Conservation (phyloP, 2,329 filamentous ascomycete species). For the Penicillium oxalicum region DNA sequence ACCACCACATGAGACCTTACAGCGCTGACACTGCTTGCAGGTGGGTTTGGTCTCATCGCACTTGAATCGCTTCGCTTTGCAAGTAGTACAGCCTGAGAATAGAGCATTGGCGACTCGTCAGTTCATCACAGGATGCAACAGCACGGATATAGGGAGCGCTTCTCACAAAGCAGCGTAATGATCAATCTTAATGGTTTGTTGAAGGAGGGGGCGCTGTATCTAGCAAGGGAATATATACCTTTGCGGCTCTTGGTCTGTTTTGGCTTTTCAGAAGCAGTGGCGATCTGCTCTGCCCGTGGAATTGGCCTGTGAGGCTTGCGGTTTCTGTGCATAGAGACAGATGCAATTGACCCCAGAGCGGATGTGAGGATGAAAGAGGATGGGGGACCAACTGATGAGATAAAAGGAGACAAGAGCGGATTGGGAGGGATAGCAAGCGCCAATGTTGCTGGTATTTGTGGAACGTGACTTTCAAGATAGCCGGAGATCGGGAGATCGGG, state of each 20-base stretch:
- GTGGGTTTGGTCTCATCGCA: slow-evolving; percentile 67
- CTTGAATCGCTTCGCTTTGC: slow-evolving; percentile 67
- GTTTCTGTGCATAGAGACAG: slow-evolving; percentile 19
- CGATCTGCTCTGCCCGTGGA: slow-evolving; percentile 16
- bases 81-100: slow-evolving; percentile 61
- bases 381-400: background rate
- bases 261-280: slow-evolving; percentile 45
- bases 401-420: background rate
- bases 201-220: too few species aligned
- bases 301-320: slow-evolving; percentile 26
- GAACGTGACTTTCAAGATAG: background rate
- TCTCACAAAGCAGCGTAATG: too few species aligned
- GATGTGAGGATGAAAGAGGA: background rate
- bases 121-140: background rate
- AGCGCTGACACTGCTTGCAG: slow-evolving; percentile 60
- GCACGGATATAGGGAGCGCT: too few species aligned
- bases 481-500: background rate
- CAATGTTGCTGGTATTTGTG: background rate
- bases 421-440: too few species aligned
- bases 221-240: slow-evolving; percentile 43
- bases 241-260: slow-evolving; percentile 73
- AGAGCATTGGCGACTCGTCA: slow-evolving; percentile 22
- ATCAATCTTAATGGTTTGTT: too few species aligned
- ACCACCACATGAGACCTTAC: slow-evolving; percentile 61
- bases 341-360: slow-evolving; percentile 35